Base-by-base conservation (phyloP, 2,329 filamentous ascomycete species). In the Orbilia blumenaviensis region DNA sequence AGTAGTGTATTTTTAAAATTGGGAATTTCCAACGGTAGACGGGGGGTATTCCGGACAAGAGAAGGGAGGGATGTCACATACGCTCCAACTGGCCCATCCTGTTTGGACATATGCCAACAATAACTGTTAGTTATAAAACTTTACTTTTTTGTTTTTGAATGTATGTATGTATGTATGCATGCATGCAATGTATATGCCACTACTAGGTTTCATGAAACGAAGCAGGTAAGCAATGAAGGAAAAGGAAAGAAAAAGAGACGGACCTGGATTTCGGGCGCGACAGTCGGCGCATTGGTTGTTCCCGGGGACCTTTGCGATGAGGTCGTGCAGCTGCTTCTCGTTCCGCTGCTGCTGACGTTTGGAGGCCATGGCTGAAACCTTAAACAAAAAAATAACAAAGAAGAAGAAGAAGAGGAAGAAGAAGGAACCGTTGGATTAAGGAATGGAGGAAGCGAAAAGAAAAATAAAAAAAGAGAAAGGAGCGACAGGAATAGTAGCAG, bases 261-360 rank as follows among this genome's bases (percentile, higher is more conserved):
- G n/a, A 96, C 93, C 91, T 89, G 95, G 95, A 84, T 97, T 98
- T 83, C 90, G 89, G 77, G 93, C 90, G 82, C 90, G 88, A 84
- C 95, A 99, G 84, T 99, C 95, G 78, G 95, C 95, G 85, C 95
- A 99, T 81, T 89, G 86, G 82, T 95, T 93, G 85, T 99, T 99
- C 73, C 95, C 95, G 7, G 93, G 88, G 8, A 96, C 87, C 38
- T 86, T 89, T 79, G 91, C 91, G 79, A 98, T 90, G 78, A 99
- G 88, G 54, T 98, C 94, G 82, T 97, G 93, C 79, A 99, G 87
- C 67, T 89, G 86, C 82, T 92, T 92, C 86, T 99, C 95, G 84
- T 99, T 97, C 84, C 95, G 94, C 86, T 92, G 93, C 87, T 97
- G 94, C 85, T 97, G 93, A 84, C 95, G 93, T 88, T 98, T 99